Evolutionary conservation across 805 yeast genomes (phyloP), one percentile per base, ranked within the genome.

Genomic region (Suhomyces sp.): DNA sequence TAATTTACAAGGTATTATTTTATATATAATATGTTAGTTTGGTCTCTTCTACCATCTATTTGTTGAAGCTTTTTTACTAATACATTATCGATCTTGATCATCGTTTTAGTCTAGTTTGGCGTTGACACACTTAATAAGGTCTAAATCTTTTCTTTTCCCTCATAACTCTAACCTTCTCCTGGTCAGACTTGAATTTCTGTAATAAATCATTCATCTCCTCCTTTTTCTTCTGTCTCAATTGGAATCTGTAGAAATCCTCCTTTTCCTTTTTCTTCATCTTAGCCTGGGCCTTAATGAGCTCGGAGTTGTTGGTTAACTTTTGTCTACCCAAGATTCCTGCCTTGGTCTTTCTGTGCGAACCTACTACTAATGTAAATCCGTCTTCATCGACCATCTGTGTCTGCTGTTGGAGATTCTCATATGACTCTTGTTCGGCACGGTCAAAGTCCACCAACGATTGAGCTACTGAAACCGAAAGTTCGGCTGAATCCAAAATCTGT

Each of bases 241-340:
- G 99, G 77, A 90, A 93, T 51, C 96, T 74, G 70, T 93, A 93
- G 70, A 93, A 93, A 63, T 95, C 98, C 47, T 76, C 73, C 68
- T 90, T 87, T 51, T 86, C 90, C 54, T 80, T 80, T 60, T 74
- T 78, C 60, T 82, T 79, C 64, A 74, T 68, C 58, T 76, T 83
- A 35, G 69, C 63, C 40, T 64, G 59, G 11, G 65, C 61, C 37
- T 61, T 67, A 2, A 56, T 66, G 37, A 49, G 51, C 44, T 53
- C 65, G 11, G 56, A 60, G 21, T 65, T 62, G 17, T 63, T 58
- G 3, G 72, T 65, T 19, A 54, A 47, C 44, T 65, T 61, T 39
- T 65, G 74, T 51, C 76, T 71, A 27, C 85, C 85, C 57, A 79
- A 46, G 25, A 88, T 70, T 42, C 85, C 85, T 43, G 79, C 77